Percentiles rank a stretch among this genome's conserved stretches.
Conservation (phyloP, 129 eudicot species). For the Erigeron canadensis region DNA sequence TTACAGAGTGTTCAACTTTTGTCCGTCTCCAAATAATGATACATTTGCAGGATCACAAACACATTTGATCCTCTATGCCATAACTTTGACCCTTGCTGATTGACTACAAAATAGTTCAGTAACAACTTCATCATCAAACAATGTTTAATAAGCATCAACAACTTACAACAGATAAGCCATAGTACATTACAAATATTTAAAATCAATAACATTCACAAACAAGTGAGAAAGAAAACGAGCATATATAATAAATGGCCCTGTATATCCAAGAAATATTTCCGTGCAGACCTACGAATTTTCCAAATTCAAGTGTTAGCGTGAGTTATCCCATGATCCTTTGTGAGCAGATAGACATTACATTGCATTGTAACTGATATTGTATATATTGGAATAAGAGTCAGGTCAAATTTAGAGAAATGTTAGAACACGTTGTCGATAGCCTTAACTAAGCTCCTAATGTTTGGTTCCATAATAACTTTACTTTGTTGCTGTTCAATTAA, state of each 20-base stretch:
- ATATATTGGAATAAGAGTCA: background rate
- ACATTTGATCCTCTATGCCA: too few species aligned
- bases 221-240: background rate
- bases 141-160: too few species aligned
- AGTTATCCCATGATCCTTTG: background rate
- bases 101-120: too few species aligned
- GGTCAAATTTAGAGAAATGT: background rate
- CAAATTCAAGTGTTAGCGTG: background rate
- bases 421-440: background rate
- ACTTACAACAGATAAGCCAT: too few species aligned
- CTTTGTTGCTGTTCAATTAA: too few species aligned
- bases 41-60: too few species aligned
- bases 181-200: too few species aligned
- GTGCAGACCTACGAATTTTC: background rate
- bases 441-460: too few species aligned
- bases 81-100: too few species aligned
- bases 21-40: conserved; percentile 16
- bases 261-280: background rate
- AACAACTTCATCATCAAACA: too few species aligned
- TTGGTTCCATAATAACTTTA: too few species aligned
- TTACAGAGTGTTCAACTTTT: background rate
- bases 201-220: too few species aligned
- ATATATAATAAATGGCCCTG: background rate
- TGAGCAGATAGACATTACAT: background rate
- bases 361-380: background rate